Conservation (phyloP, 2,329 filamentous ascomycete species). For the Botrytis hyacinthi region DNA sequence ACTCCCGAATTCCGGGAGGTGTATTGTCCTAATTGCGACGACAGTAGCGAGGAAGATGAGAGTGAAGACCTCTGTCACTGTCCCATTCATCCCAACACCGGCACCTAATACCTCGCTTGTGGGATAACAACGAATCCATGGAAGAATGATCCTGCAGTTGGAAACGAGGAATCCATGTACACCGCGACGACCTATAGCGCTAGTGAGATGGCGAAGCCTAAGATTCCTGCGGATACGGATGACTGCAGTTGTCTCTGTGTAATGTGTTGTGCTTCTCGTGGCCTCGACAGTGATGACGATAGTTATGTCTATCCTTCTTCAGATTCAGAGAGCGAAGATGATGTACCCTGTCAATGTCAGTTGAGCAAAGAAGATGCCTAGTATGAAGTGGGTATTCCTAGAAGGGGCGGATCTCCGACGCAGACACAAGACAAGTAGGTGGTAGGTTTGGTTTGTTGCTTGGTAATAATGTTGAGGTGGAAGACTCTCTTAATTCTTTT, state of each 20-base stretch:
- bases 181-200: background rate
- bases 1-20: background rate
- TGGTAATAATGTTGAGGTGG: background rate
- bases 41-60: background rate
- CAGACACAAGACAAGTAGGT: background rate
- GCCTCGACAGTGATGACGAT: background rate
- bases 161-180: background rate
- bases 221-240: background rate
- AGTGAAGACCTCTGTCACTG: background rate
- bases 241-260: background rate
- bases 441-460: background rate
- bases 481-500: background rate
- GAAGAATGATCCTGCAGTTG: background rate
- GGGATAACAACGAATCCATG: background rate
- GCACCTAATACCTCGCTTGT: background rate
- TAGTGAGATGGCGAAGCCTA: background rate
- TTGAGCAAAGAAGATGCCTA: background rate
- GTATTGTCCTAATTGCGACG: background rate
- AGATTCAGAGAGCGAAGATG: background rate
- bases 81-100: background rate
- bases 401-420: background rate
- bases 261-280: background rate
- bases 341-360: background rate
- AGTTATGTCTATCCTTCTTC: background rate
- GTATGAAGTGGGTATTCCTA: background rate